These are phyloP conservation scores for Vigna angularis DNA, from an alignment of 306 rosid species.

Conservation along the genomic window DNA sequence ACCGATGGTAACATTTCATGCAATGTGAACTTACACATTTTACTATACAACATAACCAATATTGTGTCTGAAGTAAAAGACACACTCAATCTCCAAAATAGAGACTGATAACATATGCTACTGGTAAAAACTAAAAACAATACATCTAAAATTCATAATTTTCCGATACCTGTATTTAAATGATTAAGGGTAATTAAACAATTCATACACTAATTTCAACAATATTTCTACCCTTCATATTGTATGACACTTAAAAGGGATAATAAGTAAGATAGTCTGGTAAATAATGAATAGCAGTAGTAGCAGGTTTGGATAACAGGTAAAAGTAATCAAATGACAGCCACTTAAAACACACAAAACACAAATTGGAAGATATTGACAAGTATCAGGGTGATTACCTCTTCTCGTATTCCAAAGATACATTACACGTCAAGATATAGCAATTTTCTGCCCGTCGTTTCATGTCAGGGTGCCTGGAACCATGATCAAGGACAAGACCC, in stretches of 20 bases:
- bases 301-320: not conserved
- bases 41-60: not conserved
- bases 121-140: not conserved
- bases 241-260: not conserved
- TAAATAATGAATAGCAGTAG: not conserved
- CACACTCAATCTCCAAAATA: conserved; percentile 3
- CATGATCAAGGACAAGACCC: conserved; percentile 99
- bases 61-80: conserved; percentile 5
- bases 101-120: not conserved
- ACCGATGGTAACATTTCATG: not conserved
- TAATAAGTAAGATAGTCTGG: not conserved
- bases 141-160: not conserved
- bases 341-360: not conserved
- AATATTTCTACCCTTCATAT: not conserved
- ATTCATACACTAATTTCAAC: conserved; percentile 6
- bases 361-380: conserved; percentile 17
- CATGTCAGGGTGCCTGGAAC: conserved; percentile 99
- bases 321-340: not conserved
- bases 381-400: conserved; percentile 58
- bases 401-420: conserved; percentile 92
- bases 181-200: not conserved
- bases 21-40: not conserved
- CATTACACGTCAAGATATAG: conserved; percentile 83
- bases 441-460: conserved; percentile 95
- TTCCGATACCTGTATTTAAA: not conserved